Evolutionary conservation across 768 basidiomycete genomes (phyloP).

Genomic region (Rossbeevera mucosa): DNA sequence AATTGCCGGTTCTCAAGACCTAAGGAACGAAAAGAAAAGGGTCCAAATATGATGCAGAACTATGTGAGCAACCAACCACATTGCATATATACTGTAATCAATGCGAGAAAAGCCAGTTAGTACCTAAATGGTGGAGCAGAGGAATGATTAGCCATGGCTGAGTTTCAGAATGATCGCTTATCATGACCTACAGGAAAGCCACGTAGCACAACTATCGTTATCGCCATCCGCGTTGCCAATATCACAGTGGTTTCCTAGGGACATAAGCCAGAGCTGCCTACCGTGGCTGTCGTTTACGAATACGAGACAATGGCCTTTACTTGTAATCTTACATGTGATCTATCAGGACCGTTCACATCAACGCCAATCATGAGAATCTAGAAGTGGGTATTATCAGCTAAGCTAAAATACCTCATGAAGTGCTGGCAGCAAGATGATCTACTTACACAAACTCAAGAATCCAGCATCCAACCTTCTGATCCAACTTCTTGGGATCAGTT

Average conservation of each 20-base stretch:
- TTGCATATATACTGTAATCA: neutral
- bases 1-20: neutral
- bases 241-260: neutral
- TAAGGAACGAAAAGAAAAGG: neutral
- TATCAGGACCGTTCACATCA: neutral
- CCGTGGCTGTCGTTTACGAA: neutral
- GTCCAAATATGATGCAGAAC: neutral
- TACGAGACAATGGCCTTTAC: neutral
- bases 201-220: neutral
- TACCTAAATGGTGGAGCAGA: conserved; percentile 6
- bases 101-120: neutral
- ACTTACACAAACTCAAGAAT: neutral
- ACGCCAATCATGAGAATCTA: neutral
- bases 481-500: neutral
- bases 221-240: neutral
- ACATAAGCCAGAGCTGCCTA: neutral
- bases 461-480: neutral
- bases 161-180: conserved; percentile 26
- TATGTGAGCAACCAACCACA: neutral
- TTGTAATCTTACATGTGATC: too few species aligned
- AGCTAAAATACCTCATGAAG: neutral
- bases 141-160: neutral
- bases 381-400: neutral
- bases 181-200: neutral
- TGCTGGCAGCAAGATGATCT: neutral